phyloP scores from a whole-genome alignment of 2,329 filamentous ascomycete species.

The Nemania sp. region DNA sequence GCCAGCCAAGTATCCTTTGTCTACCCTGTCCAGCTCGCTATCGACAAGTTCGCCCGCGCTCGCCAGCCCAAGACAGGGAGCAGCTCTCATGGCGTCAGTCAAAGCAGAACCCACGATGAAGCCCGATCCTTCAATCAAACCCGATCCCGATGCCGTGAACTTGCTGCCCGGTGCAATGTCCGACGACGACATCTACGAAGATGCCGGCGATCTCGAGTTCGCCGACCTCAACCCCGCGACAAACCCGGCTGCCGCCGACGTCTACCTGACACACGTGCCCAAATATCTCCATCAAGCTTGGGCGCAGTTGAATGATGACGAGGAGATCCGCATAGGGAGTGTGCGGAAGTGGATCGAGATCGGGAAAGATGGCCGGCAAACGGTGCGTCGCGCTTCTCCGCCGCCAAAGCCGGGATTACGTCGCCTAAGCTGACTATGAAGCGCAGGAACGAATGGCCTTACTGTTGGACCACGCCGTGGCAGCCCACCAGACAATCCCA shows the following conservation, averaged over 20 bases:
- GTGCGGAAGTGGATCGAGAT: constrained; percentile 62
- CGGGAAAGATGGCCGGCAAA: constrained; percentile 53
- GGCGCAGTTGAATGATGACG: constrained; percentile 74
- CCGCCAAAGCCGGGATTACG: constrained; percentile 27
- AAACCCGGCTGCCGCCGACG: constrained; percentile 47
- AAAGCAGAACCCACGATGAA: constrained; percentile 38
- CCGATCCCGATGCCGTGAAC: constrained; percentile 43
- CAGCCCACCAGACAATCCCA: constrained; percentile 74
- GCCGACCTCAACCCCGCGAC: constrained; percentile 49
- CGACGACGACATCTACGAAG: constrained; percentile 71
- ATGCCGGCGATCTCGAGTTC: constrained; percentile 61
- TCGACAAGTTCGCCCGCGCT: background rate
- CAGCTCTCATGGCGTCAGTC: constrained; percentile 32
- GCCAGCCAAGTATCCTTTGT: too few species aligned
- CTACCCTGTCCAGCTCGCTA: too few species aligned
- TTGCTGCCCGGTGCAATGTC: constrained; percentile 49
- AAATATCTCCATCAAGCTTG: constrained; percentile 81
- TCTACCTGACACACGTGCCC: constrained; percentile 78
- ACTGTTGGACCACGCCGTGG: constrained; percentile 66
- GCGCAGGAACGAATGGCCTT: constrained; percentile 58
- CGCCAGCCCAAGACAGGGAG: background rate
- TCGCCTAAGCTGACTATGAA: constrained; percentile 12
- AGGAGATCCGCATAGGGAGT: constrained; percentile 79
- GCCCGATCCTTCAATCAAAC: constrained; percentile 38
- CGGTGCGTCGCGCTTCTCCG: constrained; percentile 6